These are phyloP conservation scores for Agaricales sp. DNA, from an alignment of 1,284 basidiomycete genomes.

Conservation along the genomic window DNA sequence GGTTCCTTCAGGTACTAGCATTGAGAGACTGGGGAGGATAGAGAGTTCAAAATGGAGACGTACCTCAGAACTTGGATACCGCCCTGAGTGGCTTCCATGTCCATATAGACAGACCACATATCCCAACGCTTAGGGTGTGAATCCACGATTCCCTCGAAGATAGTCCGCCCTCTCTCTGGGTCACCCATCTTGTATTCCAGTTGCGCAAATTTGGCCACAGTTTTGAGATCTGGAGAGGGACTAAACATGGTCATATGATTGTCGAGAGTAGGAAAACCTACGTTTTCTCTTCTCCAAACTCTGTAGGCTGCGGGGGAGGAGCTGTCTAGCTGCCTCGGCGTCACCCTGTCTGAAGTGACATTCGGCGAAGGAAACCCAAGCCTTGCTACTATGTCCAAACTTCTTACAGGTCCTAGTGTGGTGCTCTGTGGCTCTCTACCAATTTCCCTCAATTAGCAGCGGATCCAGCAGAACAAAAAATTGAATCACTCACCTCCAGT, in stretches of 20 bases:
- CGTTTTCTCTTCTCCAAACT: slow-evolving; percentile 93
- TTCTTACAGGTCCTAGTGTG: slow-evolving; percentile 84
- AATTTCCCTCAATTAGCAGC: background rate
- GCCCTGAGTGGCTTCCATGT: slow-evolving; percentile 79
- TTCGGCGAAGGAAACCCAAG: slow-evolving; percentile 86
- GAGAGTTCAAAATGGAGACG: slow-evolving; percentile 14
- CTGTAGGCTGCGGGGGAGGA: slow-evolving; percentile 86
- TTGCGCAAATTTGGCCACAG: slow-evolving; percentile 89
- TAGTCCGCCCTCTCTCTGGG: slow-evolving; percentile 87
- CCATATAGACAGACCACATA: slow-evolving; percentile 94
- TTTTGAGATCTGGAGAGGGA: slow-evolving; percentile 72
- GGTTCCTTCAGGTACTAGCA: slow-evolving; percentile 36
- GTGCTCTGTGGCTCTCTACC: slow-evolving; percentile 79
- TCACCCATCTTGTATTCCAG: slow-evolving; percentile 94
- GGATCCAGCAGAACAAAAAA: background rate
- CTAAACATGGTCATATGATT: slow-evolving; percentile 5
- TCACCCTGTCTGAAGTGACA: slow-evolving; percentile 66
- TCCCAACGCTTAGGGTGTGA: slow-evolving; percentile 92
- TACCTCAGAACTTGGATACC: slow-evolving; percentile 73
- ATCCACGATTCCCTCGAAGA: slow-evolving; percentile 95
- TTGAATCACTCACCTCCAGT: slow-evolving; percentile 43
- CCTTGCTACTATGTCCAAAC: slow-evolving; percentile 85
- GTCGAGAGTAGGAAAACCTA: slow-evolving; percentile 29
- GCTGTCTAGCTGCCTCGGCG: slow-evolving; percentile 73
- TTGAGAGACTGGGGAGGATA: slow-evolving; percentile 6